Conservation (phyloP, 257 asterid genomes). For the Solanum habrochaites region DNA sequence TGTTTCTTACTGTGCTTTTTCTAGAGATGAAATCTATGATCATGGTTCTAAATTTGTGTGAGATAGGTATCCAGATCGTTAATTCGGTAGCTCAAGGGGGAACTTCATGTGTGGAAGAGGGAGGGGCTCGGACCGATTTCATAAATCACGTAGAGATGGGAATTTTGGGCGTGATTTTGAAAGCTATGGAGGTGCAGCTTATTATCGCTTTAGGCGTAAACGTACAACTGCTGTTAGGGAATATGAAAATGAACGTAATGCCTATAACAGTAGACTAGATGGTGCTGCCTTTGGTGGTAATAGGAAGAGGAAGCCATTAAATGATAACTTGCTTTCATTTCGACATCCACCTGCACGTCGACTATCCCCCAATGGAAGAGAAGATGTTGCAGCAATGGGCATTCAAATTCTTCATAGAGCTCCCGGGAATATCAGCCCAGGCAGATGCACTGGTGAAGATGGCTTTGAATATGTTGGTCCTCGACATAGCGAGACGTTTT, state of each 20-base stretch:
- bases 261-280: slow-evolving; percentile 31
- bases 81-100: slow-evolving; percentile 42
- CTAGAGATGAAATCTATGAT: slow-evolving; percentile 45
- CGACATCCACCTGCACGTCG: background rate
- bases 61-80: slow-evolving; percentile 35
- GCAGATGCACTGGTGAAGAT: background rate
- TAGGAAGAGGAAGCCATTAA: slow-evolving; percentile 34
- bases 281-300: slow-evolving; percentile 12
- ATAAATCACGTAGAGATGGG: slow-evolving; percentile 20
- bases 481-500: background rate
- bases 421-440: background rate
- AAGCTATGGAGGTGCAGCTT: slow-evolving; percentile 28
- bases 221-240: slow-evolving; percentile 27
- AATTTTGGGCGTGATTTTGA: slow-evolving; percentile 41
- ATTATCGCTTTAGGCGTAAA: slow-evolving; percentile 44
- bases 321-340: background rate
- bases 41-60: slow-evolving; percentile 45
- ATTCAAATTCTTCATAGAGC: background rate
- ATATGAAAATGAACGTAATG: slow-evolving; percentile 33
- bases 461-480: background rate
- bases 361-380: background rate
- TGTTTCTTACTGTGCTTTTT: slow-evolving; percentile 11
- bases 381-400: background rate
- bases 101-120: slow-evolving; percentile 58
- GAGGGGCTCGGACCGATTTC: slow-evolving; percentile 34